phyloP scores from a whole-genome alignment of 768 basidiomycete genomes.

The Suillus bovinus region DNA sequence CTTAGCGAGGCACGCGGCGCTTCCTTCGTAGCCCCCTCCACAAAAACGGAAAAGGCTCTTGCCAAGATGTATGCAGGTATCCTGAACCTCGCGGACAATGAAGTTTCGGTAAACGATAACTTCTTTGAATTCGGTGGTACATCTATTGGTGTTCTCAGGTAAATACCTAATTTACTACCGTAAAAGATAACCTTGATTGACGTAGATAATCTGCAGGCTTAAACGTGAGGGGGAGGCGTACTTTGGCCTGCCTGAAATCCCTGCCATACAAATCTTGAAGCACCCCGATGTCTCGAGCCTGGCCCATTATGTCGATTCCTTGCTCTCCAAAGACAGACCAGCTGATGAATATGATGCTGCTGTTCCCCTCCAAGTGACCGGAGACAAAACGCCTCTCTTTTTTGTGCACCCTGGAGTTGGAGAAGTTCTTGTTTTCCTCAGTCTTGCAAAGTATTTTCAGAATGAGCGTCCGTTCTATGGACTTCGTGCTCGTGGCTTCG shows the following conservation, averaged over 20 bases:
- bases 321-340: constrained; percentile 20
- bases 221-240: constrained; percentile 28
- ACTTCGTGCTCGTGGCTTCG: constrained; percentile 41
- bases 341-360: constrained; percentile 39
- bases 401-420: constrained; percentile 47
- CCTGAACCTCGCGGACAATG: constrained; percentile 25
- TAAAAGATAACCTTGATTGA: not conserved
- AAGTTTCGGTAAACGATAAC: constrained; percentile 32
- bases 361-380: constrained; percentile 38
- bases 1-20: constrained; percentile 23
- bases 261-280: constrained; percentile 41
- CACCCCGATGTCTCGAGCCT: constrained; percentile 31
- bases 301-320: constrained; percentile 32
- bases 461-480: constrained; percentile 42
- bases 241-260: constrained; percentile 33
- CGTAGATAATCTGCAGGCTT: constrained; percentile 10
- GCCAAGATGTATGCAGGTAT: constrained; percentile 33
- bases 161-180: not conserved
- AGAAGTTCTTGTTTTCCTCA: constrained; percentile 42
- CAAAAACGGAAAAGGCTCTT: constrained; percentile 29
- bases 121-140: constrained; percentile 44
- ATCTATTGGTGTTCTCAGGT: constrained; percentile 38
- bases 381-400: constrained; percentile 42
- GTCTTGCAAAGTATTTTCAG: constrained; percentile 40
- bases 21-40: constrained; percentile 23